Evolutionary conservation across 805 yeast genomes (phyloP).

Genomic region (Yarrowia sp.): DNA sequence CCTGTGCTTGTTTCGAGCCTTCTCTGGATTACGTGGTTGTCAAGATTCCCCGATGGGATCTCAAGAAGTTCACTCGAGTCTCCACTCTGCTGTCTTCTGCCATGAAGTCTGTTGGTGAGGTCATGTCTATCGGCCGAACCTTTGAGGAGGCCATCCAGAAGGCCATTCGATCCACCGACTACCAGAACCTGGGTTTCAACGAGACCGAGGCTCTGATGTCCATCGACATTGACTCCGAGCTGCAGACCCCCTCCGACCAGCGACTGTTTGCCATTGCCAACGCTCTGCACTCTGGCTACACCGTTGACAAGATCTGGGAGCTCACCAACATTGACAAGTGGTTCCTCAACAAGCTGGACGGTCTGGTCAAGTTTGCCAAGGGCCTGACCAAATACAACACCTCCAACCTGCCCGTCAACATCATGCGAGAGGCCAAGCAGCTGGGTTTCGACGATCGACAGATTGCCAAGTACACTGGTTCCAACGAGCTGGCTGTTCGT

Average conservation of each 20-base stretch:
- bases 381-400: conserved; percentile 49
- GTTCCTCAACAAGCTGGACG: conserved; percentile 88
- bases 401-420: conserved; percentile 60
- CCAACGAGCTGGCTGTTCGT: conserved; percentile 93
- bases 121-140: conserved; percentile 96
- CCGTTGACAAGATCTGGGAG: conserved; percentile 90
- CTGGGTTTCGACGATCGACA: conserved; percentile 97
- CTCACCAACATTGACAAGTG: conserved; percentile 93
- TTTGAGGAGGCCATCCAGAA: conserved; percentile 98
- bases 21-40: conserved; percentile 95
- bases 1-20: conserved; percentile 97
- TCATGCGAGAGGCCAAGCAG: conserved; percentile 88
- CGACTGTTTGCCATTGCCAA: conserved; percentile 96
- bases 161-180: conserved; percentile 95
- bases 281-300: conserved; percentile 85
- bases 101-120: conserved; percentile 99
- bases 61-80: conserved; percentile 92
- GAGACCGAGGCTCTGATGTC: conserved; percentile 85
- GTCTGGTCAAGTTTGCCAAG: conserved; percentile 74
- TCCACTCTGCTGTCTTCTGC: conserved; percentile 86
- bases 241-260: conserved; percentile 97
- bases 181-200: conserved; percentile 90
- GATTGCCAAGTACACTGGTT: conserved; percentile 83
- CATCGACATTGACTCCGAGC: conserved; percentile 88
- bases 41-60: conserved; percentile 98